A percentile compares a stretch with the other conserved stretches of the same genome.
phyloP scores from a whole-genome alignment of 495 filamentous ascomycete genomes.

The Xylaria sp. region DNA sequence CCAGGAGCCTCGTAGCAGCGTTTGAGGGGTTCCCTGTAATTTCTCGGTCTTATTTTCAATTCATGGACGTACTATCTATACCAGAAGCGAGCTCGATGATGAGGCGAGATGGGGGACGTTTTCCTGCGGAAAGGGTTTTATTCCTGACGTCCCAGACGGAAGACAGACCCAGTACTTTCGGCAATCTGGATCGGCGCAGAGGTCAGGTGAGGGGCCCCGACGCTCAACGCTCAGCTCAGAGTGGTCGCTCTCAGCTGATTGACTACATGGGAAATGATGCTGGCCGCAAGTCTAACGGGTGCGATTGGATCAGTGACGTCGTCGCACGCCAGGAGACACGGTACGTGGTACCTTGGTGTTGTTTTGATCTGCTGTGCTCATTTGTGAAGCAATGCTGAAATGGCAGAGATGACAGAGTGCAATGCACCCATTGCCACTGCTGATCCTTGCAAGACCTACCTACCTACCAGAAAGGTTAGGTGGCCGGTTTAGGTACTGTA shows the following conservation, averaged over 20 bases:
- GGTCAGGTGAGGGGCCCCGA: conserved; percentile 15
- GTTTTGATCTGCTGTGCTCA: conserved; percentile 4
- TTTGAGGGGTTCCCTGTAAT: background rate
- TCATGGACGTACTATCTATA: background rate
- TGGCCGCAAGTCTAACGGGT: background rate
- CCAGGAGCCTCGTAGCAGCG: background rate
- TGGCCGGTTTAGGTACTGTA: background rate
- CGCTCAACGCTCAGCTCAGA: conserved; percentile 6
- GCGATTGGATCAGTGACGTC: conserved; percentile 17
- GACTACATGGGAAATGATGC: background rate
- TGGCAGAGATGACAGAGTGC: background rate
- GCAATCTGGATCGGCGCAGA: conserved; percentile 1
- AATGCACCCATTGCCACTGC: conserved; percentile 9
- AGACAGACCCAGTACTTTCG: background rate
- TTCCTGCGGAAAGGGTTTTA: background rate
- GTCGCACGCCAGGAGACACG: background rate
- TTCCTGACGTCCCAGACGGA: conserved; percentile 1
- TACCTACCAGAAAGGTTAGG: background rate
- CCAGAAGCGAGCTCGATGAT: background rate
- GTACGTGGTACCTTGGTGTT: background rate
- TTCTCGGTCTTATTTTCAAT: conserved; percentile 4
- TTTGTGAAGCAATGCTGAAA: background rate
- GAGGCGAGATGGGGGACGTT: background rate
- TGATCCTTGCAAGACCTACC: background rate
- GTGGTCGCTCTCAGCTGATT: conserved; percentile 15